Conservation (phyloP, 768 basidiomycete genomes). For the Boletus edulis region DNA sequence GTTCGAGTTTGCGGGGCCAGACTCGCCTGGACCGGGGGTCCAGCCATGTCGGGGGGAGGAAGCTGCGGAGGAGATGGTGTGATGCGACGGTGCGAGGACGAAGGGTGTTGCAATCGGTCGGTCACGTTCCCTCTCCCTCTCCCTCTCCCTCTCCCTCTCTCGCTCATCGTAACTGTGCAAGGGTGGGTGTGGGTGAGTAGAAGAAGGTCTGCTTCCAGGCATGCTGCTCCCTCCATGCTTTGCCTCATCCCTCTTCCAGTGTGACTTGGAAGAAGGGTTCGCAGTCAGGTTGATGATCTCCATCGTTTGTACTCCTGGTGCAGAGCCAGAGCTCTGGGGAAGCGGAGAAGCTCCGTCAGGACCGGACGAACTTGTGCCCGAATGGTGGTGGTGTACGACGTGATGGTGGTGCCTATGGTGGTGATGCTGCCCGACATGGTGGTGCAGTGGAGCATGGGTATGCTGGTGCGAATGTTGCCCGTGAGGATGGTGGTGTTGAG, state of each 20-base stretch:
- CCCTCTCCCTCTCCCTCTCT: conserved; percentile 23
- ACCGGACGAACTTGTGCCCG: conserved; percentile 25
- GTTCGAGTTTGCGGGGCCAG: conserved; percentile 25
- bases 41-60: conserved; percentile 47
- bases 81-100: conserved; percentile 47
- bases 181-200: conserved; percentile 35
- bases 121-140: conserved; percentile 39
- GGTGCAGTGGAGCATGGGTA: conserved; percentile 40
- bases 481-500: conserved; percentile 18
- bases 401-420: conserved; percentile 43
- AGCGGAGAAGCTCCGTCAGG: conserved; percentile 29
- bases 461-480: conserved; percentile 34
- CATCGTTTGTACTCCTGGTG: conserved; percentile 41
- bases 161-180: conserved; percentile 27
- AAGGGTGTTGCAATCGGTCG: conserved; percentile 54
- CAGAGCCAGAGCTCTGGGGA: conserved; percentile 36
- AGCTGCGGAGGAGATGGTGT: conserved; percentile 29
- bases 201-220: conserved; percentile 37
- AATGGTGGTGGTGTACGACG: conserved; percentile 51
- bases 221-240: conserved; percentile 25
- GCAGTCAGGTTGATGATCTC: conserved; percentile 51
- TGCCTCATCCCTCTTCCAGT: conserved; percentile 40
- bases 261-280: conserved; percentile 29
- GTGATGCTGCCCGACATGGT: conserved; percentile 50
- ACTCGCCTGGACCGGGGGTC: conserved; percentile 23